Base-by-base conservation (phyloP, 257 asterid genomes). In the Cynanchum wilfordii region DNA sequence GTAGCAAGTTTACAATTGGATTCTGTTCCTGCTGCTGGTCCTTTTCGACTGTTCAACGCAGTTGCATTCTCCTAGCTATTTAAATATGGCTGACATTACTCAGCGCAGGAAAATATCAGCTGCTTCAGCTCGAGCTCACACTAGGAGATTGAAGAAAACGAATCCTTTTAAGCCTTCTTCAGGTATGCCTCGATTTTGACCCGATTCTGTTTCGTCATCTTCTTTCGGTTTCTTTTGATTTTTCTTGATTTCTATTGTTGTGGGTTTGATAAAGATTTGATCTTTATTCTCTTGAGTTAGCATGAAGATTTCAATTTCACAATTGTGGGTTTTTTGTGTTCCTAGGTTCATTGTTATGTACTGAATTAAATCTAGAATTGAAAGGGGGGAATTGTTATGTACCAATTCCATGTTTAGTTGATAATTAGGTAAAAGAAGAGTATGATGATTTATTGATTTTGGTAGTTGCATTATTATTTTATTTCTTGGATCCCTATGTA, bases 91-190 rank as follows among this genome's bases (percentile, higher is more conserved):
- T 4, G 8, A 33, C 13, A 36, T 44, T 78, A 9, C 49, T 16
- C 38, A 72, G 17, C 70, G 68, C 62, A 76, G 69, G 73, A 80
- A 68, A 68, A 50, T 83, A 71, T 83, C 84, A n/a, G 88, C 86
- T 78, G 85, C 86, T 11, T 80, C 91, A 60, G 86, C 83, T 64
- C 75, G 86, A 75, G 68, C 79, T 79, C 81, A 80, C 77, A 82
- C 87, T 19, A 77, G 85, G 83, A 79, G 79, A 62, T 44, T 77
- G 79, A 74, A 74, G 22, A 71, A 65, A 45, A 70, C 17, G 19
- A 76, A 45, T 67, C 63, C 74, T 52, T 71, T 71, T 73, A 62
- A 13, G 57, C 71, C 76, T 12, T 71, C 84, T 58, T 73, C 86
- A 30, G 15, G 68, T 63, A 63, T 19, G 47, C 33, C 22, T 16